These are phyloP conservation scores for Neurospora sp. DNA, from an alignment of 495 filamentous ascomycete genomes.

Conservation along the genomic window DNA sequence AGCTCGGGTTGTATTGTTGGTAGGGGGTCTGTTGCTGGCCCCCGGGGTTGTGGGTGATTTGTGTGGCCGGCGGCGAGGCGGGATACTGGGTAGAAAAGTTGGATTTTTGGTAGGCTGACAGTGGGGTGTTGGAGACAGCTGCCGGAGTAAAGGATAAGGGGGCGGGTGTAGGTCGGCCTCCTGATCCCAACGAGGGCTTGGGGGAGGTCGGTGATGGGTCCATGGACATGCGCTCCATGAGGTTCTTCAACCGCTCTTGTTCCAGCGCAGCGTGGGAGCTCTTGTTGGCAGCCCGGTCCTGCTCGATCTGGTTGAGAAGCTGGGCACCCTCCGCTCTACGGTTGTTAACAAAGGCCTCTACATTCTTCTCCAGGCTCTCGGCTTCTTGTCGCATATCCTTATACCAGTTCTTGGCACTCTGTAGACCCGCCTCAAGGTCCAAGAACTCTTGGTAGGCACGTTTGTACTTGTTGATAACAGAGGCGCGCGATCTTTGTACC, in stretches of 20 bases:
- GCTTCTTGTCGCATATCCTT: slow-evolving; percentile 92
- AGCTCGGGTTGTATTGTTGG: slow-evolving; percentile 38
- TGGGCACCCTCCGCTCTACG: slow-evolving; percentile 85
- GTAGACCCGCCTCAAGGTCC: slow-evolving; percentile 75
- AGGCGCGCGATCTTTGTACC: slow-evolving; percentile 70
- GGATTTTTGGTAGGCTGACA: slow-evolving; percentile 36
- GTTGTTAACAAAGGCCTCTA: slow-evolving; percentile 94
- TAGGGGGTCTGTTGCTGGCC: slow-evolving; percentile 25
- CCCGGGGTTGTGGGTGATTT: slow-evolving; percentile 24
- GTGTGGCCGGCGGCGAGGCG: slow-evolving; percentile 39
- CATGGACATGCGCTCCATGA: slow-evolving; percentile 95
- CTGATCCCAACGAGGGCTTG: slow-evolving; percentile 17
- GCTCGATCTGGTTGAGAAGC: slow-evolving; percentile 78
- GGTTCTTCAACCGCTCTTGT: slow-evolving; percentile 68
- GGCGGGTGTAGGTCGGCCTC: slow-evolving; percentile 33
- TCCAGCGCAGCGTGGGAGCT: slow-evolving; percentile 74
- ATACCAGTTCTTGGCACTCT: slow-evolving; percentile 86
- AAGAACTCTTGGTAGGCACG: slow-evolving; percentile 88
- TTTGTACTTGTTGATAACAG: slow-evolving; percentile 80
- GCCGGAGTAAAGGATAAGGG: slow-evolving; percentile 23
- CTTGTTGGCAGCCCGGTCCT: slow-evolving; percentile 55
- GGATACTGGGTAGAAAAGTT: slow-evolving; percentile 42
- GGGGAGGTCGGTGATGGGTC: slow-evolving; percentile 43
- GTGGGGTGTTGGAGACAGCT: slow-evolving; percentile 13
- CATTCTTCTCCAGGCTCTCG: slow-evolving; percentile 90